Conservation (phyloP, 2,329 filamentous ascomycete species). For the Exophiala calicioides region DNA sequence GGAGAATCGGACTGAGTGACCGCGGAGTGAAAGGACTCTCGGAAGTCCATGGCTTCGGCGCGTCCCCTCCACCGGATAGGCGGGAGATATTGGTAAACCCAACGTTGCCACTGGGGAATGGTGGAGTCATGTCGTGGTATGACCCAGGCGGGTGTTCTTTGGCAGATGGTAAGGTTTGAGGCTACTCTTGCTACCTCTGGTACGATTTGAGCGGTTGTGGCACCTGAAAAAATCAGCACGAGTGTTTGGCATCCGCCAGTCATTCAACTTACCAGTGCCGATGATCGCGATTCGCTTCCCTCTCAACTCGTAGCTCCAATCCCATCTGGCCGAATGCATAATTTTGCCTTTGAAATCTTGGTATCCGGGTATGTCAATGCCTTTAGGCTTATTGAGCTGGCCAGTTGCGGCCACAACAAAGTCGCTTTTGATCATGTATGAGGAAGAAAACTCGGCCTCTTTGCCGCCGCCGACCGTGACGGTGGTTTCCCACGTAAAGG, state of each 20-base stretch:
- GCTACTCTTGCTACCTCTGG: conserved; percentile 56
- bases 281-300: conserved; percentile 59
- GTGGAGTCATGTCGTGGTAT: conserved; percentile 54
- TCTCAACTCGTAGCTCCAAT: conserved; percentile 55
- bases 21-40: conserved; percentile 50
- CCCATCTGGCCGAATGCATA: conserved; percentile 37
- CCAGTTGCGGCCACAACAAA: conserved; percentile 61
- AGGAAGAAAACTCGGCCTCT: conserved; percentile 56
- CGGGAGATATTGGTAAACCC: conserved; percentile 53
- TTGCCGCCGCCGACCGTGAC: conserved; percentile 55
- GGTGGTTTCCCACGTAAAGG: conserved; percentile 53
- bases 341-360: conserved; percentile 33
- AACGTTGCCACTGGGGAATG: conserved; percentile 45
- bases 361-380: conserved; percentile 34
- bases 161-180: conserved; percentile 55
- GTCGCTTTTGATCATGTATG: conserved; percentile 57
- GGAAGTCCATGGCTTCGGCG: conserved; percentile 38
- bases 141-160: conserved; percentile 61
- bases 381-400: conserved; percentile 56
- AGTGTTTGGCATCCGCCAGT: too few relatives aligned
- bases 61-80: conserved; percentile 53
- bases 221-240: conserved; percentile 50
- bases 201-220: conserved; percentile 59
- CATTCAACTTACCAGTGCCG: conserved; percentile 50
- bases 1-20: conserved; percentile 42